Percentiles rank a stretch among this genome's conserved stretches.
Evolutionary conservation across 2,329 filamentous ascomycete genomes (phyloP).

Genomic region (Penicillium sp.): DNA sequence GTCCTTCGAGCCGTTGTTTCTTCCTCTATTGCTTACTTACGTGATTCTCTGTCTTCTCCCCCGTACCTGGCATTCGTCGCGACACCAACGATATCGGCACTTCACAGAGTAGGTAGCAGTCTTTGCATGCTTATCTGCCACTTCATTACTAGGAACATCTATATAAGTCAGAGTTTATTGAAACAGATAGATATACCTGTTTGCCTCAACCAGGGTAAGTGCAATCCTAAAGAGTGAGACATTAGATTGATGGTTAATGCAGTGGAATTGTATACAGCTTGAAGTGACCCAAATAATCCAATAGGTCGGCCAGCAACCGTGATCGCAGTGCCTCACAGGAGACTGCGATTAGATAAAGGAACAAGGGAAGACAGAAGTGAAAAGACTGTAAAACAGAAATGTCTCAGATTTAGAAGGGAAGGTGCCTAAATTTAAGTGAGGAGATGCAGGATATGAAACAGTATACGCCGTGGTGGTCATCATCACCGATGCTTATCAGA

Average conservation of each 20-base stretch:
- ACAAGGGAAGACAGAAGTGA: neutral
- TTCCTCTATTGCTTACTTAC: too few relatives aligned
- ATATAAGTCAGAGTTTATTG: too few relatives aligned
- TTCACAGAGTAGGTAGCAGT: too few relatives aligned
- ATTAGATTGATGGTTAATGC: slow-evolving; percentile 1
- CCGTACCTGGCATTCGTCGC: too few relatives aligned
- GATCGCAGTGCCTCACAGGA: neutral
- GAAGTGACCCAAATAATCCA: neutral
- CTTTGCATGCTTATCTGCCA: too few relatives aligned
- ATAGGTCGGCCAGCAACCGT: slow-evolving; percentile 1
- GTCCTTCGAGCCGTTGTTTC: too few relatives aligned
- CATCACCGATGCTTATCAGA: slow-evolving; percentile 21
- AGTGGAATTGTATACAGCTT: neutral
- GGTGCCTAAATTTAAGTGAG: neutral
- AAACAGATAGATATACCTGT: too few relatives aligned
- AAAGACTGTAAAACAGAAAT: neutral
- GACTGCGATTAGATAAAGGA: neutral
- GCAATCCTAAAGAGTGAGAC: neutral
- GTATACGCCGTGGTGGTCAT: slow-evolving; percentile 21
- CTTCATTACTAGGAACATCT: too few relatives aligned
- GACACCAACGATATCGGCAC: too few relatives aligned
- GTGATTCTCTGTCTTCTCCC: too few relatives aligned
- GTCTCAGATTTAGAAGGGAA: neutral
- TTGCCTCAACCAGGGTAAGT: too few relatives aligned
- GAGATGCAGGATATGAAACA: slow-evolving; percentile 14